Evolutionary conservation across 768 basidiomycete genomes (phyloP).

Genomic region (Neoboletus subvelutipes): DNA sequence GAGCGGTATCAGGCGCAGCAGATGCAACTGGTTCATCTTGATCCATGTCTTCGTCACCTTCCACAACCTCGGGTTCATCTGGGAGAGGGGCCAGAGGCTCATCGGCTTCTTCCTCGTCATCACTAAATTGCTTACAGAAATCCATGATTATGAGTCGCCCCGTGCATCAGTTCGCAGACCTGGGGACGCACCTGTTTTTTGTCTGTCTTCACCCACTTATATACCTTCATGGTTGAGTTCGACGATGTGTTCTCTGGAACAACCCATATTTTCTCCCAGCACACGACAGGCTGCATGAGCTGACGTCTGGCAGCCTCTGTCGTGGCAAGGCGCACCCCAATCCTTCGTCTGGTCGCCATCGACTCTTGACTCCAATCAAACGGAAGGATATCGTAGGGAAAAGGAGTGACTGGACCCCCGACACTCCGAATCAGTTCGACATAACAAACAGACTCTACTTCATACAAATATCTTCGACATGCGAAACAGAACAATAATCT

Average conservation of each 20-base stretch:
- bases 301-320: slow-evolving; percentile 80
- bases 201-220: slow-evolving; percentile 80
- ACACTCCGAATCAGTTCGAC: slow-evolving; percentile 7
- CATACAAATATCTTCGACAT: not conserved
- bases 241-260: slow-evolving; percentile 53
- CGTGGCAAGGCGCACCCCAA: slow-evolving; percentile 73
- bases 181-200: slow-evolving; percentile 60
- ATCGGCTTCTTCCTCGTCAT: slow-evolving; percentile 77
- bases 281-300: slow-evolving; percentile 86
- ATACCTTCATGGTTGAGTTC: slow-evolving; percentile 62
- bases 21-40: slow-evolving; percentile 55
- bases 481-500: not conserved
- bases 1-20: slow-evolving; percentile 40
- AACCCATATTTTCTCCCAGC: slow-evolving; percentile 81
- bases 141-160: slow-evolving; percentile 3
- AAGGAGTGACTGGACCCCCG: slow-evolving; percentile 15
- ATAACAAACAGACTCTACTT: not conserved
- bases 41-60: slow-evolving; percentile 74
- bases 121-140: slow-evolving; percentile 73
- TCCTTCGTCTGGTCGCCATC: slow-evolving; percentile 75
- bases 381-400: not conserved
- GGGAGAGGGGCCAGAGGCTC: slow-evolving; percentile 81
- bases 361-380: not conserved
- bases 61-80: slow-evolving; percentile 71
- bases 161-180: not conserved